These are phyloP conservation scores for Wickerhamiella qilinensis DNA, from an alignment of 805 yeast genomes.

Conservation along the genomic window DNA sequence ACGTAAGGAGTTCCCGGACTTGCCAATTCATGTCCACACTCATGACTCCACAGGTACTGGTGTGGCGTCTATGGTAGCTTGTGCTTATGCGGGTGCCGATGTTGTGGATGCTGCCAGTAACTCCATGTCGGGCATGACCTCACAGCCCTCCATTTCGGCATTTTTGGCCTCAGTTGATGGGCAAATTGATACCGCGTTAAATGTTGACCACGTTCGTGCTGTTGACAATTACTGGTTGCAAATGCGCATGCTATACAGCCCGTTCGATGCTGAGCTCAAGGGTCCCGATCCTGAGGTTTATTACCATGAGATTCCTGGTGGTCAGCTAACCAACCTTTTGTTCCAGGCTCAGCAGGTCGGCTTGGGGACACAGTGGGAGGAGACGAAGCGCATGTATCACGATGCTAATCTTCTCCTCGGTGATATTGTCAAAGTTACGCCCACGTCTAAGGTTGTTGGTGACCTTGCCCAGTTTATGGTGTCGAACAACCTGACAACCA, in stretches of 20 bases:
- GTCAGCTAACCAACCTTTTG: slow-evolving; percentile 90
- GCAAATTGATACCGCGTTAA: slow-evolving; percentile 57
- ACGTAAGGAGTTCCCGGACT: slow-evolving; percentile 73
- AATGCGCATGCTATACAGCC: slow-evolving; percentile 89
- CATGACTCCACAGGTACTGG: slow-evolving; percentile 99
- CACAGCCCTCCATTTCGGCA: slow-evolving; percentile 94
- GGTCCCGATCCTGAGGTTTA: slow-evolving; percentile 99
- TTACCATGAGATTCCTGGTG: slow-evolving; percentile 98
- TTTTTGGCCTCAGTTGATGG: slow-evolving; percentile 85
- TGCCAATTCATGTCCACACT: slow-evolving; percentile 97
- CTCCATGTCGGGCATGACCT: slow-evolving; percentile 96
- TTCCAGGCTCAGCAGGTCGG: slow-evolving; percentile 99
- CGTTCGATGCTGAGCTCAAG: slow-evolving; percentile 96
- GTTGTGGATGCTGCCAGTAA: slow-evolving; percentile 95
- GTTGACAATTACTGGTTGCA: slow-evolving; percentile 97
- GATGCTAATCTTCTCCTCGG: slow-evolving; percentile 85
- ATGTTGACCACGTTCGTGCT: slow-evolving; percentile 53
- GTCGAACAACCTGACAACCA: slow-evolving; percentile 69
- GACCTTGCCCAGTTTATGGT: slow-evolving; percentile 99
- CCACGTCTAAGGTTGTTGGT: slow-evolving; percentile 99
- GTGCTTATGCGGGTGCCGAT: slow-evolving; percentile 94
- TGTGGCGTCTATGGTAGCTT: slow-evolving; percentile 89
- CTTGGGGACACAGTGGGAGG: slow-evolving; percentile 89
- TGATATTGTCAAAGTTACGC: slow-evolving; percentile 96
- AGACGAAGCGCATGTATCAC: slow-evolving; percentile 87